Evolutionary conservation across 1,284 basidiomycete genomes (phyloP).

Genomic region (Ceratobasidium sp.): DNA sequence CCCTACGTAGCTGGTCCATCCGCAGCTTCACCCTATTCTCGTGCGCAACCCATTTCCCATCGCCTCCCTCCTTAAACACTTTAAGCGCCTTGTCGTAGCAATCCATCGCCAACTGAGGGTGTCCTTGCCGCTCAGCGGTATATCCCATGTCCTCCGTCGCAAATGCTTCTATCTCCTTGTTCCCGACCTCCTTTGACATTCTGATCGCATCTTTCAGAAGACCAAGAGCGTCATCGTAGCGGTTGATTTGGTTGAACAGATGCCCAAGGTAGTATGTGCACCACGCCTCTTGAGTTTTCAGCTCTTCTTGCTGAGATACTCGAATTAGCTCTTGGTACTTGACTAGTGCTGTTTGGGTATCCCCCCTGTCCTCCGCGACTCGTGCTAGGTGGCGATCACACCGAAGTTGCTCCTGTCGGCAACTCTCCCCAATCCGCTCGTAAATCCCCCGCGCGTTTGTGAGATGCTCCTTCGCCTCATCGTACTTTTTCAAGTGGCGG

Average conservation of each 20-base stretch:
- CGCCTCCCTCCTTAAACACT: slow-evolving; percentile 10
- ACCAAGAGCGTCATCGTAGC: slow-evolving; percentile 23
- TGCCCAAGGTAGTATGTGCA: slow-evolving; percentile 30
- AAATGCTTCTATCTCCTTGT: slow-evolving; percentile 28
- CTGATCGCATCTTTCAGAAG: slow-evolving; percentile 7
- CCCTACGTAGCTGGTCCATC: slow-evolving; percentile 10
- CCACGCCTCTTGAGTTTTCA: slow-evolving; percentile 25
- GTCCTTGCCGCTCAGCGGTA: slow-evolving; percentile 19
- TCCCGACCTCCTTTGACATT: not conserved
- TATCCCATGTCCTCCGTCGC: slow-evolving; percentile 38
- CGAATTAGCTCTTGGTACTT: slow-evolving; percentile 13
- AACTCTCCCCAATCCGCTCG: slow-evolving; percentile 12
- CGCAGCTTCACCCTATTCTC: slow-evolving; percentile 28
- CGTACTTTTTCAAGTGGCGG: slow-evolving; percentile 21
- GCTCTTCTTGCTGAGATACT: not conserved
- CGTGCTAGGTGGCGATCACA: slow-evolving; percentile 31
- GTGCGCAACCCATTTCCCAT: slow-evolving; percentile 28
- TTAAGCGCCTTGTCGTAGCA: slow-evolving; percentile 24
- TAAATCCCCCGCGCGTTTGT: slow-evolving; percentile 12
- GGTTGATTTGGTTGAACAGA: slow-evolving; percentile 9
- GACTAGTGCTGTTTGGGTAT: not conserved
- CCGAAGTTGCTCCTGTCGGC: slow-evolving; percentile 23
- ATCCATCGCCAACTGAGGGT: not conserved
- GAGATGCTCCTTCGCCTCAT: slow-evolving; percentile 25
- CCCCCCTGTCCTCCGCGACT: slow-evolving; percentile 28